Evolutionary conservation across 2,329 filamentous ascomycete species (phyloP), one percentile per base, ranked within the genome.

Genomic region (Orbilia brochopaga): DNA sequence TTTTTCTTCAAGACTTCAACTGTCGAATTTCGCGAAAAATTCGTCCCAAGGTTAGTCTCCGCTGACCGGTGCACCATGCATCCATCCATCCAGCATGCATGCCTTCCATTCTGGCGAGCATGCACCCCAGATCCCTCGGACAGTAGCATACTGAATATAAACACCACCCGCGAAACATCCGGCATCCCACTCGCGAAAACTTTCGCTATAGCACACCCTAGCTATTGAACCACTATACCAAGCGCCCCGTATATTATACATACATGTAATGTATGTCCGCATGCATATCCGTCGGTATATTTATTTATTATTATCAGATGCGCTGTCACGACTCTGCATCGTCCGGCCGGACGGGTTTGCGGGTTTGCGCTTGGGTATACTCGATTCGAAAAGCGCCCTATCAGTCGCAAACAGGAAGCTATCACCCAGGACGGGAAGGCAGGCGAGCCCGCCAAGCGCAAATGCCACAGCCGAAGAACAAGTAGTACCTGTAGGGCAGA

Each of bases 351-450:
- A 15, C 40, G n/a, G n/a, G n/a, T n/a, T 44, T 15, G 17, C 40
- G n/a, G n/a, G n/a, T n/a, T 19, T 23, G 19, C 65, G 65, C 46
- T 63, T 70, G 53, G 50, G 23, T 63, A 53, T 63, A 59, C 58
- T 55, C 30, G 7, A 54, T 63, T 59, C n/a, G n/a, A 11, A 63
- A 63, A 70, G 57, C 57, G 65, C 65, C 53, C 40, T 57, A 54
- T 48, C 53, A 17, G 19, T 70, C 65, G 48, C 54, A 63, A 61
- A 62, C 11, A 51, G 65, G 65, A 70, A 70, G 65, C 50, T 70
- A 37, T 27, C 58, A 44, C 1, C 62, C 59, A 55, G 54, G 58
- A 63, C 37, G 58, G 65, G 65, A 70, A 70, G 65, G 65, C 52
- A 58, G 53, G 21, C 48, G 50, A 65, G 15, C 21, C 54, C 59